phyloP scores from a whole-genome alignment of 2,329 filamentous ascomycete species.

The Botryotinia calthae region DNA sequence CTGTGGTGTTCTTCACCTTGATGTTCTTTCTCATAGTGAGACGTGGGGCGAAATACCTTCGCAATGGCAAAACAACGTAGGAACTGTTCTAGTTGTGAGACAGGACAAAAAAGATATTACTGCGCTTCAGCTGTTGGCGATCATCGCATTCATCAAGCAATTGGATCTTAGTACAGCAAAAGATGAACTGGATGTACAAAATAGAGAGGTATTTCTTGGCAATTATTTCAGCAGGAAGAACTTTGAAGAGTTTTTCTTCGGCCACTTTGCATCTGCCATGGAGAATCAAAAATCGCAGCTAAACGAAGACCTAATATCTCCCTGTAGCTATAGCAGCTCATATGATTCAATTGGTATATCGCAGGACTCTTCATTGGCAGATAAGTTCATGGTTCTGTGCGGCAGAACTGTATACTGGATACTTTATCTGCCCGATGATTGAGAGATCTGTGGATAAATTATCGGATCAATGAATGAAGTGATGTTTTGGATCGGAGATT shows the following conservation, averaged over 20 bases:
- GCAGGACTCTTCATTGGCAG: not conserved
- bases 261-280: accelerated
- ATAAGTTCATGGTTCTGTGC: not conserved
- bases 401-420: not conserved
- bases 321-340: not conserved
- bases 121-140: not conserved
- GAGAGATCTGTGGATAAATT: too few relatives aligned
- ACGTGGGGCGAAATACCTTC: not conserved
- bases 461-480: too few relatives aligned
- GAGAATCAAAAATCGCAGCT: too few relatives aligned
- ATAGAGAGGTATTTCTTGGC: too few relatives aligned
- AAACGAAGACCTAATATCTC: not conserved
- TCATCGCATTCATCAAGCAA: not conserved
- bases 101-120: not conserved
- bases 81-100: not conserved
- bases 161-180: accelerated
- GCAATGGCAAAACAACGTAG: not conserved
- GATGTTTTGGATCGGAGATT: not conserved
- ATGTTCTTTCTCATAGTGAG: not conserved
- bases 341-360: too few relatives aligned
- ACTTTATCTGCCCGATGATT: accelerated
- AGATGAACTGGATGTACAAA: not conserved
- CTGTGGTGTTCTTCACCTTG: not conserved
- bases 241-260: not conserved
- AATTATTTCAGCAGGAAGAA: not conserved